Evolutionary conservation across 2,329 filamentous ascomycete species (phyloP).

Genomic region (Claviceps capensis): DNA sequence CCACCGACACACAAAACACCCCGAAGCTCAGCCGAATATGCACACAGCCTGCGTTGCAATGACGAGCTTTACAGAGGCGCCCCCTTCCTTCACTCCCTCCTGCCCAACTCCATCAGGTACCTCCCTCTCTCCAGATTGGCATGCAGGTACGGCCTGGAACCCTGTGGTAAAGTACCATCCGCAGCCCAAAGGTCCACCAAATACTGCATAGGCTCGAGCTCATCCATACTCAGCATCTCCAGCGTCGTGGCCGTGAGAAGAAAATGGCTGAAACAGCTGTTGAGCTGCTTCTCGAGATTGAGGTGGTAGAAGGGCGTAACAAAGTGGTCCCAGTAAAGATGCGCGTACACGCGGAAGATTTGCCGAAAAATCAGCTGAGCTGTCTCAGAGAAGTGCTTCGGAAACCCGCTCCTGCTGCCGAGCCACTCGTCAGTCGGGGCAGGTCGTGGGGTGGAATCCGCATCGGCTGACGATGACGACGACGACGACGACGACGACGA

Average conservation of each 20-base stretch:
- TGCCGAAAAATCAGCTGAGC: slow-evolving; percentile 85
- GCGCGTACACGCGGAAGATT: slow-evolving; percentile 92
- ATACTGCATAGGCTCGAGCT: slow-evolving; percentile 84
- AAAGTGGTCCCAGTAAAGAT: slow-evolving; percentile 92
- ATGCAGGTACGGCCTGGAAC: slow-evolving; percentile 45
- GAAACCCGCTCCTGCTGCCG: slow-evolving; percentile 79
- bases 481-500: not conserved
- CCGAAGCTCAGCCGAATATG: too few species aligned
- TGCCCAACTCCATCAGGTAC: slow-evolving; percentile 7
- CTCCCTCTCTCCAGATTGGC: slow-evolving; percentile 30
- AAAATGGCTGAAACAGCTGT: slow-evolving; percentile 73
- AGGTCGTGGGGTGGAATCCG: slow-evolving; percentile 31
- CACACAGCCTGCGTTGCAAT: too few species aligned
- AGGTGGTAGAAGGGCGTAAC: slow-evolving; percentile 66
- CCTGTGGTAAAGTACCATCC: slow-evolving; percentile 67
- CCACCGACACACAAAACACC: too few species aligned
- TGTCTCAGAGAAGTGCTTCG: slow-evolving; percentile 67
- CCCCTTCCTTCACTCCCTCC: not conserved
- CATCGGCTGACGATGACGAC: slow-evolving; percentile 11
- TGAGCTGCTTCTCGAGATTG: slow-evolving; percentile 60
- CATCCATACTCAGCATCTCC: slow-evolving; percentile 66
- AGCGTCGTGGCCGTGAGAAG: slow-evolving; percentile 62
- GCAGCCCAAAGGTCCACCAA: slow-evolving; percentile 78
- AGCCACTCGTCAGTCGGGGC: slow-evolving; percentile 51
- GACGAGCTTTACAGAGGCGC: not conserved